Base-by-base conservation (phyloP, 2,329 filamentous ascomycete species). In the Aspergillus tubingensis region DNA sequence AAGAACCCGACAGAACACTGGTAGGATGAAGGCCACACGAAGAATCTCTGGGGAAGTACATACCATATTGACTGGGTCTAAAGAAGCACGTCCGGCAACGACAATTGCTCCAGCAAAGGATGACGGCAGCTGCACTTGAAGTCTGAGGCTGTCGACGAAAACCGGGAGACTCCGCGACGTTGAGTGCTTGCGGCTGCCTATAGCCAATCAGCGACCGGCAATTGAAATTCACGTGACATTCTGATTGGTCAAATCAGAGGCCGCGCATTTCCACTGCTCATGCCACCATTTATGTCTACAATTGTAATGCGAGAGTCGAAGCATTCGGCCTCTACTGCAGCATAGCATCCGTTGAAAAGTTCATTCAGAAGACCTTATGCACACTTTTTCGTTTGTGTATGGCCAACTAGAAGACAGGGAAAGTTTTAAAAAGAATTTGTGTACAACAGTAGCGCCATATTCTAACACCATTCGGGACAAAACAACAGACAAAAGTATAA, bases 91-190 rank as follows among this genome's bases (percentile, higher is more conserved):
- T 60, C 64, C 59, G 63, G 66, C 60, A 63, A 61, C 61, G 63
- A 71, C 65, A 68, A 70, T 70, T 65, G 64, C 66, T 68, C 59
- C 59, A 67, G 62, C 56, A 64, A 65, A 63, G 62, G 59, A 63
- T 65, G 65, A 62, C 54, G 38, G 59, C 56, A 56, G 59, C 43
- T 59, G 59, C 61, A 60, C 61, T 63, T 62, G 58, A 49, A 41
- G 53, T 55, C 47, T 47, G 53, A 55, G 43, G 53, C 53, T 25
- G 67, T 72, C 68, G 70, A 72, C 68, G 68, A 75, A 74, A 75
- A 74, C 71, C 73, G 73, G 71, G 68, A 70, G 66, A 54, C 65
- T 67, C 68, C 70, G 64, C 61, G 70, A 70, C 50, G 60, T 52
- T 65, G 69, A 67, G 66, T 70, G 69, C 69, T 60, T 53, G 19